These are phyloP conservation scores for Boletus rubescentipes DNA, from an alignment of 768 basidiomycete genomes.

Conservation along the genomic window DNA sequence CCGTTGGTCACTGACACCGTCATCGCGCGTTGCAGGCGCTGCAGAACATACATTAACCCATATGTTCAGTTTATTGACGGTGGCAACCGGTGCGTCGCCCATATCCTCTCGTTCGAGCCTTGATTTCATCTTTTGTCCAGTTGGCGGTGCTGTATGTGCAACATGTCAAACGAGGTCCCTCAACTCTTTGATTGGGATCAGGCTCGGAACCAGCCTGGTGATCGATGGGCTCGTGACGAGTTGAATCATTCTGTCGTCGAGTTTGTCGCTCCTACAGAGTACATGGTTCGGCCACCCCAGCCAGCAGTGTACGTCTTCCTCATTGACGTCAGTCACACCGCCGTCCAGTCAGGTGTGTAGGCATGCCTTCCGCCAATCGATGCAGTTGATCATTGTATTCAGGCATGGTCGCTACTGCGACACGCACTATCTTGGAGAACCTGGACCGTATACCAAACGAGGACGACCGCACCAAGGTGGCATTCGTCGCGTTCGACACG, in stretches of 20 bases:
- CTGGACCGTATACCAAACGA: conserved; percentile 95
- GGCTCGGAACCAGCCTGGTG: conserved; percentile 87
- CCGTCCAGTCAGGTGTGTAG: conserved; percentile 80
- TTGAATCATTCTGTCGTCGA: conserved; percentile 94
- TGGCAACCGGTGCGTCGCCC: conserved; percentile 70
- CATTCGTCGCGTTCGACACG: conserved; percentile 88
- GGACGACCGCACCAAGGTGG: conserved; percentile 88
- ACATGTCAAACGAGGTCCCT: conserved; percentile 96
- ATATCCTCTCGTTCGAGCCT: neutral
- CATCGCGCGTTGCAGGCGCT: conserved; percentile 93
- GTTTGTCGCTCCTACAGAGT: conserved; percentile 96
- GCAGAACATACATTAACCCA: conserved; percentile 96
- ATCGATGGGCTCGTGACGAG: conserved; percentile 92
- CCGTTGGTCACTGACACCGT: conserved; percentile 92
- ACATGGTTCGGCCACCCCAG: conserved; percentile 98
- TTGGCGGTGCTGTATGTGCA: conserved; percentile 99
- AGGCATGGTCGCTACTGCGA: conserved; percentile 99
- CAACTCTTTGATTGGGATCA: conserved; percentile 99
- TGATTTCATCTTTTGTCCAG: conserved; percentile 36
- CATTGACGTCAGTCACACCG: conserved; percentile 92
- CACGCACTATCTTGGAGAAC: conserved; percentile 92
- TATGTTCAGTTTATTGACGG: conserved; percentile 98
- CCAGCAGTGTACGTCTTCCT: conserved; percentile 96
- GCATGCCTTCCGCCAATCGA: neutral
- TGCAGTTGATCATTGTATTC: neutral